A percentile compares a stretch with the other conserved stretches of the same genome.
Conservation (phyloP, 257 asterid genomes). For the Fraxinus cuspidata region DNA sequence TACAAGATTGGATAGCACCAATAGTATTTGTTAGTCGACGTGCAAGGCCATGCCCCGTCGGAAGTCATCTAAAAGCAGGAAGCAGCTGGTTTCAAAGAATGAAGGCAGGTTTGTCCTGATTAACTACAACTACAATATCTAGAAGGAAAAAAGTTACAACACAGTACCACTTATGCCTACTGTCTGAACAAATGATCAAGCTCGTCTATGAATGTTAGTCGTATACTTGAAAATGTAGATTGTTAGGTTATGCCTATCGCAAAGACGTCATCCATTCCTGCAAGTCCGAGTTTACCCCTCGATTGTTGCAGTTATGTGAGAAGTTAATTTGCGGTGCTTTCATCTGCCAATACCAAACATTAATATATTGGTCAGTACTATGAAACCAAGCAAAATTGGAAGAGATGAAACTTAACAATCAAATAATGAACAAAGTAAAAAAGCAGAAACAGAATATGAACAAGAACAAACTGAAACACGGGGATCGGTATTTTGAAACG, state of each 20-base stretch:
- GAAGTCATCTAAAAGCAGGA: neutral
- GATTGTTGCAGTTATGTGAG: neutral
- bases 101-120: neutral
- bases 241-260: neutral
- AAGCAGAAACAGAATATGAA: neutral
- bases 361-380: neutral
- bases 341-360: neutral
- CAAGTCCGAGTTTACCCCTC: neutral
- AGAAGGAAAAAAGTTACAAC: slow-evolving; percentile 1
- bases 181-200: neutral
- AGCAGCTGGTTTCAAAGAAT: neutral
- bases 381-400: neutral
- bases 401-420: neutral
- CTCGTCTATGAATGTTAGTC: slow-evolving; percentile 1
- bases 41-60: neutral
- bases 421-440: neutral
- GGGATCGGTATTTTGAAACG: too few species aligned
- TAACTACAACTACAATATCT: neutral
- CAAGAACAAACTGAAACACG: too few species aligned
- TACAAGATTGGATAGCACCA: neutral
- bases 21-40: neutral
- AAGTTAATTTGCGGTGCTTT: neutral
- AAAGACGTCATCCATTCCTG: neutral
- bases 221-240: neutral
- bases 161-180: neutral